A percentile compares a stretch with the other conserved stretches of the same genome.
These are phyloP conservation scores for Withania somnifera DNA, from an alignment of 305 asterid species.

Conservation along the genomic window DNA sequence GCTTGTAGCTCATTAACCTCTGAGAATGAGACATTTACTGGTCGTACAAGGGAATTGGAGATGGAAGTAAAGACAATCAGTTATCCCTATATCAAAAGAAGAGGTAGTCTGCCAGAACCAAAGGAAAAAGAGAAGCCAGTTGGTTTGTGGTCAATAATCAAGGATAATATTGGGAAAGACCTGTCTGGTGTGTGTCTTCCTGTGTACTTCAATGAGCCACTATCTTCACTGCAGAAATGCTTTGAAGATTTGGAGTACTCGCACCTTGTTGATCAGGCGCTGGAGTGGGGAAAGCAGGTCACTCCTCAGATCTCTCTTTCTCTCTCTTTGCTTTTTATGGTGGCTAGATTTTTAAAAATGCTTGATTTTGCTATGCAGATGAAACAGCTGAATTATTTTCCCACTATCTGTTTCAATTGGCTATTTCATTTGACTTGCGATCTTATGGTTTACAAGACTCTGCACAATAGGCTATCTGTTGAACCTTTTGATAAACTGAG, in stretches of 20 bases:
- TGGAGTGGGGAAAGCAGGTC: conserved; percentile 92
- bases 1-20: conserved; percentile 39
- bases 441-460: not conserved
- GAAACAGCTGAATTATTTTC: not conserved
- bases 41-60: conserved; percentile 38
- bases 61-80: conserved; percentile 42
- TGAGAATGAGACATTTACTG: conserved; percentile 56
- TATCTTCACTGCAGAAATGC: conserved; percentile 93
- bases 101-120: conserved; percentile 83
- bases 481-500: not conserved
- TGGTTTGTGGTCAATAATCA: conserved; percentile 92
- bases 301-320: conserved; percentile 5
- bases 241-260: conserved; percentile 98
- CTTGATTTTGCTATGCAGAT: not conserved
- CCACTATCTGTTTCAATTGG: not conserved
- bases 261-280: conserved; percentile 76
- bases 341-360: not conserved
- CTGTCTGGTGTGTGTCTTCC: conserved; percentile 98
- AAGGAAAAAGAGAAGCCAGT: conserved; percentile 93
- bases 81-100: conserved; percentile 66
- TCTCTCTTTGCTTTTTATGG: not conserved
- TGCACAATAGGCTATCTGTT: not conserved
- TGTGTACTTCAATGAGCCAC: conserved; percentile 94
- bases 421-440: not conserved
- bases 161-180: conserved; percentile 97